A percentile compares a stretch with the other conserved stretches of the same genome.
Conservation (phyloP, 352 stramenopile species). For the Phytophthora uliginosa region DNA sequence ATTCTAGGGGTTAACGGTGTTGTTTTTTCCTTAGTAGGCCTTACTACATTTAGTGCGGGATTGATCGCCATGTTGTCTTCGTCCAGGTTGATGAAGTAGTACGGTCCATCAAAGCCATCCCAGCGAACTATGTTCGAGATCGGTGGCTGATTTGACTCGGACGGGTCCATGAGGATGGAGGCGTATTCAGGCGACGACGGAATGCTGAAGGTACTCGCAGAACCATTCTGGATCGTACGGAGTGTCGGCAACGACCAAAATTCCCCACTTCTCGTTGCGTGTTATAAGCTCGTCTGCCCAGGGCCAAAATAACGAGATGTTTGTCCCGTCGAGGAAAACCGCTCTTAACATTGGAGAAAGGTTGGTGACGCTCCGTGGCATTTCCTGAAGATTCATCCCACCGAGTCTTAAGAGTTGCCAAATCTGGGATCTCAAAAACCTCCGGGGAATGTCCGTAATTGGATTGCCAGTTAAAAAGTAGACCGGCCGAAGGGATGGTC, state of each 20-base stretch:
- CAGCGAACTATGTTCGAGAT: background rate
- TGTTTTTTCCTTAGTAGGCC: background rate
- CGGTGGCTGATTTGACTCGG: background rate
- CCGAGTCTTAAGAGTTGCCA: background rate
- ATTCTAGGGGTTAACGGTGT: background rate
- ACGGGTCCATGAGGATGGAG: slow-evolving; percentile 1
- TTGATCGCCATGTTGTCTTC: slow-evolving; percentile 13
- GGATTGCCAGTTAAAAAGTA: background rate
- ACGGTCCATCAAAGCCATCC: background rate
- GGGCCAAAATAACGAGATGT: slow-evolving; percentile 3
- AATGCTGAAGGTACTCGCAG: background rate
- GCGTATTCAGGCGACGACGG: background rate
- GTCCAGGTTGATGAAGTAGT: slow-evolving; percentile 9
- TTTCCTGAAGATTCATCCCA: background rate
- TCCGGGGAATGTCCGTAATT: background rate
- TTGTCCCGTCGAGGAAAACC: background rate
- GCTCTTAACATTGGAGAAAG: background rate
- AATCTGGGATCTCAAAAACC: slow-evolving; percentile 12
- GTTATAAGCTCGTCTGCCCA: background rate
- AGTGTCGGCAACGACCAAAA: background rate
- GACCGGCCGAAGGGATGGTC: too few species aligned
- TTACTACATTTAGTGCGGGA: background rate
- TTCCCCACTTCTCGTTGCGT: background rate
- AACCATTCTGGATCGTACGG: slow-evolving; percentile 1
- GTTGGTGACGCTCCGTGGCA: background rate